These are phyloP conservation scores for Cicer yamashitae DNA, from an alignment of 306 rosid species.

Conservation along the genomic window DNA sequence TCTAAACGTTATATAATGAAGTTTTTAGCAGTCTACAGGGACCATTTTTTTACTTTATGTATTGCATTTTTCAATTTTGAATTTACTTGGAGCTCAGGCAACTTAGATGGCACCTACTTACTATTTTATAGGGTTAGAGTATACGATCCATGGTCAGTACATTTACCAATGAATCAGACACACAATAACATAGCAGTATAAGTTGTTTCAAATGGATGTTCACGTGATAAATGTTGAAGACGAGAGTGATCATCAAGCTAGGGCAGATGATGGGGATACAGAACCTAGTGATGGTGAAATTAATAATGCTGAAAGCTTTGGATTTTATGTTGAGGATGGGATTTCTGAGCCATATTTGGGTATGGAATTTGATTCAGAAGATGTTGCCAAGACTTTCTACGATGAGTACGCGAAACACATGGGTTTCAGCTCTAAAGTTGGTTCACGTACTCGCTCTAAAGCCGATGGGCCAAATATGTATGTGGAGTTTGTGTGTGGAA, in stretches of 20 bases:
- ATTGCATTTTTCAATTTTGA: constrained; percentile 32
- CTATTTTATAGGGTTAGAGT: constrained; percentile 46
- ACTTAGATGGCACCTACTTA: constrained; percentile 36
- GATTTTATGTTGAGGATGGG: constrained; percentile 55
- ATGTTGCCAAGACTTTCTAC: constrained; percentile 67
- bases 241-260: constrained; percentile 59
- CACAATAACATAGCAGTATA: constrained; percentile 35
- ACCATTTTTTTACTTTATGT: constrained; percentile 4
- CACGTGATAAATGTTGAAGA: constrained; percentile 70
- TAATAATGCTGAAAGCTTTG: constrained; percentile 56
- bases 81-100: constrained; percentile 40
- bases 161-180: constrained; percentile 40
- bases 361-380: constrained; percentile 82
- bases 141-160: constrained; percentile 34
- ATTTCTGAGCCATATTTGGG: constrained; percentile 68
- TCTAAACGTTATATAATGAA: constrained; percentile 21
- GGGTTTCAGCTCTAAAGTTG: constrained; percentile 69
- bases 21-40: background rate
- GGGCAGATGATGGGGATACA: constrained; percentile 55
- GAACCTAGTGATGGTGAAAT: constrained; percentile 59
- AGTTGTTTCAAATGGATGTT: constrained; percentile 68
- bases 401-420: constrained; percentile 67
- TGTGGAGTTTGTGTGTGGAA: constrained; percentile 72
- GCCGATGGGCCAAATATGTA: constrained; percentile 55
- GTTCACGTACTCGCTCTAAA: constrained; percentile 58